Evolutionary conservation across 805 yeast species (phyloP), one percentile per base, ranked within the genome.

Genomic region (Kluyveromyces aestuarii): DNA sequence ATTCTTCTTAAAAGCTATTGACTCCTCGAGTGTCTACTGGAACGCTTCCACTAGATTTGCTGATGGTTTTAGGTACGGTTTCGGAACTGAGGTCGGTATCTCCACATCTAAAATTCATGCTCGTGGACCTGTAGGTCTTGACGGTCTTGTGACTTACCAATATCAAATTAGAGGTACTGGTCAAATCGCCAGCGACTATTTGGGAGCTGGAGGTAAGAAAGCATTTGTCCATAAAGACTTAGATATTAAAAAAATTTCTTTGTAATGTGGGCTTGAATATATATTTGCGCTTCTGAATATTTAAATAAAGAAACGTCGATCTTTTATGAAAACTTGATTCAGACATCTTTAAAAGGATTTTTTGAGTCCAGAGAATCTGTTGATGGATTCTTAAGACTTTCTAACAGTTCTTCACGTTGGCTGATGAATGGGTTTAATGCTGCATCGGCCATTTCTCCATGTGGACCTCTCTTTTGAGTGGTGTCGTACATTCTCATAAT

Each of bases 41-140:
- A 93, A 93, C 63, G 91, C 95, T 45, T 86, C 96, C 18, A 88
- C 98, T 8, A 75, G 99, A 62, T 93, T 93, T 70, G 98, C 99
- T 7, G 99, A 93, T 67, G 99, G 99, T 2, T 93, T 87, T 75
- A 79, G 99, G 64, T 93, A 91, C 62, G 99, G 99, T 0, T 93
- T 95, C 64, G 99, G 99, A 47, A 84, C 99, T 6, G 99, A 93
- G 67, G 99, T 93, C 16, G 99, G 99, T 36, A 91, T 93, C 51
- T 84, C 96, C 44, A 93, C 99, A 41, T 90, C 91, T 63, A 93
- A 93, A 67, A 88, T 93, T 53, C 99, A 93, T 64, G 96, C 99
- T 9, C 78, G 99, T 60, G 99, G 99, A 2, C 99, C 99, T 14
- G 98, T 93, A 35, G 99, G 99, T 2, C 74, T 93, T 33, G 99